Conservation (phyloP, 139 green algal species). For the Coccomyxa sp. region DNA sequence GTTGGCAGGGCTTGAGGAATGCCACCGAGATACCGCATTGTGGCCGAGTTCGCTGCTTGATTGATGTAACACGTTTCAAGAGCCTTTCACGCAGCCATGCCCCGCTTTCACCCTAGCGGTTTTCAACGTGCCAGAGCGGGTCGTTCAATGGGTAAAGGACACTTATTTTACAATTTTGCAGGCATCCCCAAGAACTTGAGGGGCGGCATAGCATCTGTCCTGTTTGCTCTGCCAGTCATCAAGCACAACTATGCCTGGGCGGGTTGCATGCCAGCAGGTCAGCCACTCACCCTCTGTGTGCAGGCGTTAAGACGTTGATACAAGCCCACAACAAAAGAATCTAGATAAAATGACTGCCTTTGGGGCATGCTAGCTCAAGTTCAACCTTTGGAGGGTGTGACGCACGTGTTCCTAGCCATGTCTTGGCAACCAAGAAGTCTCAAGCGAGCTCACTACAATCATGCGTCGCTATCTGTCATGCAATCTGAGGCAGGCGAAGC, state of each 20-base stretch:
- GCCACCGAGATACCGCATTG: neutral
- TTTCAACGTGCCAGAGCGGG: too few relatives aligned
- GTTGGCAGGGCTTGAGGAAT: neutral
- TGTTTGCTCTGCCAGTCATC: neutral
- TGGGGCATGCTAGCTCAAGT: too few relatives aligned
- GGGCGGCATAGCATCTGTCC: neutral
- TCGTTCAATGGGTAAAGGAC: too few relatives aligned
- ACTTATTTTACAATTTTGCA: neutral
- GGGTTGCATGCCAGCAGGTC: conserved; percentile 3
- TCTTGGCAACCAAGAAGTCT: neutral
- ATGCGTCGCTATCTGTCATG: neutral
- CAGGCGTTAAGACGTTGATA: too few relatives aligned
- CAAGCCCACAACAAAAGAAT: too few relatives aligned
- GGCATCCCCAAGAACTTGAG: neutral
- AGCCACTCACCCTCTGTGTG: too few relatives aligned
- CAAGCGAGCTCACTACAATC: neutral
- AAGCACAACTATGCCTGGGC: conserved; percentile 6
- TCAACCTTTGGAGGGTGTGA: too few relatives aligned
- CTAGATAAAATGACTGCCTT: too few relatives aligned
- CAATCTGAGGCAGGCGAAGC: too few relatives aligned
- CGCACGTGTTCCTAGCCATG: too few relatives aligned
- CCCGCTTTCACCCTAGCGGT: too few relatives aligned
- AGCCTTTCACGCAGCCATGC: too few relatives aligned
- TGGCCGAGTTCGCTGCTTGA: neutral
- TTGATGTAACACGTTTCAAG: neutral